Evolutionary conservation across 2,329 filamentous ascomycete genomes (phyloP).

Genomic region (Trichophyton rubrum): DNA sequence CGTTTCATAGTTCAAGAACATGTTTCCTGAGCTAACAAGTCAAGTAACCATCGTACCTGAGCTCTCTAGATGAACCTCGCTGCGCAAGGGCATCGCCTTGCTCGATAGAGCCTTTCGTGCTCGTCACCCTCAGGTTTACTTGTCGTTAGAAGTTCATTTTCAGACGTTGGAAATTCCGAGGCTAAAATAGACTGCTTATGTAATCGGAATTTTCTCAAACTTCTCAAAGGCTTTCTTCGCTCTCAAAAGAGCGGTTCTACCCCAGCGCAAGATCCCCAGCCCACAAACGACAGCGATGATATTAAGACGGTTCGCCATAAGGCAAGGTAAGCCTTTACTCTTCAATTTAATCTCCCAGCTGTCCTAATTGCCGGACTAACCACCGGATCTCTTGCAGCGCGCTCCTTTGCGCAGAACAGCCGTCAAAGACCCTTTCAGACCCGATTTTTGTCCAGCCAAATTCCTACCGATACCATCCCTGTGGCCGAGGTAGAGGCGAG

Average conservation of each 20-base stretch:
- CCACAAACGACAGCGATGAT: slow-evolving; percentile 22
- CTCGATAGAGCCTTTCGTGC: background rate
- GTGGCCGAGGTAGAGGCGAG: background rate
- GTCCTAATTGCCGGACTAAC: background rate
- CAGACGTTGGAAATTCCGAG: background rate
- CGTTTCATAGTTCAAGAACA: background rate
- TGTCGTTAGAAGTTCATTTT: background rate
- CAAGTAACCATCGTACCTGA: background rate
- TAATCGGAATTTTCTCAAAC: background rate
- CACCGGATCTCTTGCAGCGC: slow-evolving; percentile 2
- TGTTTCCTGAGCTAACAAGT: background rate
- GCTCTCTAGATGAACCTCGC: background rate
- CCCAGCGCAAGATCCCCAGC: background rate
- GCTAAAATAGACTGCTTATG: background rate
- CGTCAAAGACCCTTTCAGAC: background rate
- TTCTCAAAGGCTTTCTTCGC: background rate
- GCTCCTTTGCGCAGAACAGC: slow-evolving; percentile 1
- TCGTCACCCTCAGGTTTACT: background rate
- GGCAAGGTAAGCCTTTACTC: slow-evolving; percentile 26
- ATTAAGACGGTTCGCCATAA: slow-evolving; percentile 28
- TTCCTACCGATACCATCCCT: slow-evolving; percentile 3
- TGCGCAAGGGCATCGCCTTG: no score
- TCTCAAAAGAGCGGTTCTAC: background rate
- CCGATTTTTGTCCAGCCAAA: slow-evolving; percentile 10
- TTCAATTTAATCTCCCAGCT: background rate